Base-by-base conservation (phyloP, 179 eudicot genomes). In the Gypsophila paniculata region DNA sequence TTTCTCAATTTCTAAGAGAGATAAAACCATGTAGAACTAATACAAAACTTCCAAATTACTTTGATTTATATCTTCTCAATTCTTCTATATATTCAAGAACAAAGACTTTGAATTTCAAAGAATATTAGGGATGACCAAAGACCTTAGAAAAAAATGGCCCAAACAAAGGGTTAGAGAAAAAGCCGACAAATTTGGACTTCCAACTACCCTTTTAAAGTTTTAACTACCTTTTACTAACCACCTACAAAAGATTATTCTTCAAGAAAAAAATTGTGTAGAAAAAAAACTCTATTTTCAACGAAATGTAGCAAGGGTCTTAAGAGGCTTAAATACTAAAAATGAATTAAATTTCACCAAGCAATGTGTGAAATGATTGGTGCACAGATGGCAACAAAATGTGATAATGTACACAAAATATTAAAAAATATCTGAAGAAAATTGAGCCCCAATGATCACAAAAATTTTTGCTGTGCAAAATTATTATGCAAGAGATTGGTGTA, bases 171-270 rank as follows among this genome's bases (percentile, higher is more conserved):
- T 77, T 77, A 61, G 76, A 77, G 73, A 77, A 44, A 22, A 60
- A 77, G 73, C 73, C 68, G 61, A 66, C 66, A 71, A 76, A 67
- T 9, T 26, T 15, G 25, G 57, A 68, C 53, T 69, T 64, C 65
- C 81, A 78, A 78, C 81, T 55, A 74, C 77, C 81, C 42, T 57
- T 63, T 42, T 42, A 42, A 42, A 6, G 46, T 42, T 42, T 62
- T 69, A 78, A 78, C 81, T 69, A 77, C 67, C 79, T 76, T 76
- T 76, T 64, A 70, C 71, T 70, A 59, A 67, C 70, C 70, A 65
- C 57, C 55, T 22, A 67, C 69, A 69, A 70, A 15, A 29, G 34
- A 29, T 29, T 29, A 70, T 36, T 21, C 17, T 23, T 51, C 29
- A 39, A 21, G 42, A 49, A 19, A 19, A 49, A n/a, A n/a, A n/a